Evolutionary conservation across 768 basidiomycete species (phyloP), one percentile per base, ranked within the genome.

Genomic region (Plicaturopsis crispa): DNA sequence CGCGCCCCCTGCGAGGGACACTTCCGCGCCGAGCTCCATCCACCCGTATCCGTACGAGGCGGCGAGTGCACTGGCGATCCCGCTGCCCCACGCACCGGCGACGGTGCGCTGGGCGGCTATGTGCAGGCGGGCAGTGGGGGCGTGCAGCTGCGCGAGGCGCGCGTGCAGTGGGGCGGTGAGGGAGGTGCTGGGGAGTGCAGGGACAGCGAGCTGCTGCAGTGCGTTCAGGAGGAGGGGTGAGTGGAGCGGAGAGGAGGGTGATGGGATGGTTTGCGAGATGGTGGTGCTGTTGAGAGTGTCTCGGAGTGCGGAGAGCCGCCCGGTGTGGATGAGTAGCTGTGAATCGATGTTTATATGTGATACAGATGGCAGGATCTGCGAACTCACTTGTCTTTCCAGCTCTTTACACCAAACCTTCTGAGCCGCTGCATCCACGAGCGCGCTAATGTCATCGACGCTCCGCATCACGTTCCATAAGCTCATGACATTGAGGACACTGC

Each of bases 271-370:
- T 3, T 57, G 42, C 1, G 54, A 12, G 21, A 23, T 6, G 54
- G 45, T 14, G 65, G 38, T 12, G 47, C 39, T n/a, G n/a, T n/a
- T n/a, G n/a, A n/a, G n/a, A n/a, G n/a, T n/a, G 16, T 44, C 38
- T 41, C 62, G 65, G 8, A 49, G 38, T 6, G 39, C 45, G 6
- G 57, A 50, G 4, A 72, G 51, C n/a, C 60, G 54, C 16, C 71
- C 72, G 0, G 64, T 61, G 35, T 69, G 63, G 31, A 66, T 57
- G 30, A 66, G 56, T 23, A 73, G 60, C 70, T 71, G 28, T 28
- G 6, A 18, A 41, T 33, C 35, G 23, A 31, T 3, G 8, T 10
- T 2, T 8, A 28, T 38, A 2, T 39, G 13, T 6, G 17, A 12
- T 11, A 31, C 8, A 30, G 5, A 8, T 21, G 7, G 21, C 41